Evolutionary conservation across 306 rosid genomes (phyloP).

Genomic region (Quercus berberidifolia): DNA sequence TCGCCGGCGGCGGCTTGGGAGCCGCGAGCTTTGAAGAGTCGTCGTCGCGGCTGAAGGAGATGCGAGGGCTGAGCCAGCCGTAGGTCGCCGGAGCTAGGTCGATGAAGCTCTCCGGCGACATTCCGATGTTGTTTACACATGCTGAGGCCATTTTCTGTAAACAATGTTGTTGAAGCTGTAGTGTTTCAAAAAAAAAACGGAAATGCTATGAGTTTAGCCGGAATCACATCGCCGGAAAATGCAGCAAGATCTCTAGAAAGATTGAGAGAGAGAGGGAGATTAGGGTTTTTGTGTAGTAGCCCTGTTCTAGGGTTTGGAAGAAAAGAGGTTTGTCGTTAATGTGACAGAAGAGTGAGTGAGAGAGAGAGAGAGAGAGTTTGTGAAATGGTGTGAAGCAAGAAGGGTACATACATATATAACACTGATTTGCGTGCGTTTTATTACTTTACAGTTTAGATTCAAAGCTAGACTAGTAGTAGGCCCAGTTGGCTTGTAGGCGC

Average conservation of each 20-base stretch:
- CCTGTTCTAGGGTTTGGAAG: background rate
- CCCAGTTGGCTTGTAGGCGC: background rate
- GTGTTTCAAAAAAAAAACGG: too few species aligned
- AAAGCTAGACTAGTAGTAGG: background rate
- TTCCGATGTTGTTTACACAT: conserved; percentile 74
- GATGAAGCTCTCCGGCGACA: conserved; percentile 66
- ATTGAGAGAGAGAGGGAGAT: background rate
- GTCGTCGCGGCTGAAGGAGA: conserved; percentile 50
- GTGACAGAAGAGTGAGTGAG: too few species aligned
- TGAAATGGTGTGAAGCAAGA: background rate
- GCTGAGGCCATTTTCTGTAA: conserved; percentile 77
- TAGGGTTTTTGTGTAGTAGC: background rate
- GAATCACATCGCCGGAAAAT: background rate
- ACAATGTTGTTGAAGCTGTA: conserved; percentile 16
- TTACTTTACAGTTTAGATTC: background rate
- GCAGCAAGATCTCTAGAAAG: background rate
- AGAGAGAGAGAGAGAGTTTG: background rate
- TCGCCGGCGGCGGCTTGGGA: background rate
- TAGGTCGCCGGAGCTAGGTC: conserved; percentile 45
- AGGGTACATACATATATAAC: background rate
- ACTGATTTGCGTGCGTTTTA: background rate
- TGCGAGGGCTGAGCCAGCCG: conserved; percentile 61
- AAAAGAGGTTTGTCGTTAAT: background rate
- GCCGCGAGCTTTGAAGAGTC: conserved; percentile 17
- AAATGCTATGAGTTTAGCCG: background rate